Base-by-base conservation (phyloP, 768 basidiomycete species). In the Agrocybe chaxingu region DNA sequence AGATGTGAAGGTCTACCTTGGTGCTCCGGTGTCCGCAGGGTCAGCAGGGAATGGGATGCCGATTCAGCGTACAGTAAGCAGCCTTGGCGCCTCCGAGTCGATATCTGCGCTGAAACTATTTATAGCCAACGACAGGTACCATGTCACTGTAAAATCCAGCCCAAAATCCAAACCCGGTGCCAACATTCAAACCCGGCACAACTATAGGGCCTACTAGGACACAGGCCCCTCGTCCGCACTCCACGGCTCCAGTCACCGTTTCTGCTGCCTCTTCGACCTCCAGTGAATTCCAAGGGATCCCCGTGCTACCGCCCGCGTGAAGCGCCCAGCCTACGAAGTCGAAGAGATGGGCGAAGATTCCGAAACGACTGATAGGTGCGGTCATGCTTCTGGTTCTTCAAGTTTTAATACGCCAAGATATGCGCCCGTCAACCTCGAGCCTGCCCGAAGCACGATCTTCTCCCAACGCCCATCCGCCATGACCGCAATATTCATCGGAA, bases 1-100 rank as follows among this genome's bases (percentile, higher is more conserved):
- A 46, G 69, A 81, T 55, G 73, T 85, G 54, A 85, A 84, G 61
- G 69, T 84, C 34, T 85, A 76, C 60, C 68, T 85, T 19, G 82
- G 82, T 45, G 80, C 79, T 8, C 81, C 84, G 8, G 83, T 72
- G 4, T 69, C 78, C 7, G 56, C 73, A 4, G 64, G 65, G 11
- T 80, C 81, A 3, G 81, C 81, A 8, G 76, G 75, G 6, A 66
- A 72, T 35, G 75, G 75, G 72, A 73, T 51, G 70, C 69, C 6
- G 69, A 71, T 52, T 60, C 65, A 41, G 69, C 71, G 42, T 66
- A 70, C 50, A 73, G 73, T 72, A 54, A 67, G 70, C 74, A 53
- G 24, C 24, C 24, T 24, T 24, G 24, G 24, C 24, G 24, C 24
- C 24, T 24, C 24, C 33, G 36, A 37, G 13, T 42, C 13, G 40